Percentiles rank a stretch among this genome's conserved stretches.
phyloP scores from a whole-genome alignment of 1,284 basidiomycete species.

The Pseudozyma sp. region DNA sequence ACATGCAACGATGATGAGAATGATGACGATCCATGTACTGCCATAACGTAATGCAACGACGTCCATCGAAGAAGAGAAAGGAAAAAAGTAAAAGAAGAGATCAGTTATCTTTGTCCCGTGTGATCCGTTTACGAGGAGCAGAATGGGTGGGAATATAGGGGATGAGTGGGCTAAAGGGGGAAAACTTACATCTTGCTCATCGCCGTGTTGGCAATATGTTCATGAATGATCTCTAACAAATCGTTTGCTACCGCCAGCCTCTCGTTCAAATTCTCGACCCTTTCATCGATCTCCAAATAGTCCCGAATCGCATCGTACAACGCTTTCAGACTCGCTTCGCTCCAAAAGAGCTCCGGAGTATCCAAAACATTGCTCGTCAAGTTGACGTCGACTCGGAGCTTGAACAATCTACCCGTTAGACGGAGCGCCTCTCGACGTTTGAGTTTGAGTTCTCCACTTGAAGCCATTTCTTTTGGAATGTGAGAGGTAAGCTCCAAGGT shows the following conservation, averaged over 20 bases:
- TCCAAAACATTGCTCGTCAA: conserved; percentile 91
- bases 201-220: conserved; percentile 88
- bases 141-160: not conserved
- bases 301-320: conserved; percentile 93
- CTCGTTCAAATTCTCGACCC: conserved; percentile 90
- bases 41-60: too few species aligned
- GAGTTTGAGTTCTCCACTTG: conserved; percentile 81
- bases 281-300: conserved; percentile 89
- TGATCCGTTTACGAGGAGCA: not conserved
- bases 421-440: conserved; percentile 85
- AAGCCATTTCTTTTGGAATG: conserved; percentile 86
- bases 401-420: conserved; percentile 88
- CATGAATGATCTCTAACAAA: conserved; percentile 80
- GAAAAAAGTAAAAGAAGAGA: not conserved
- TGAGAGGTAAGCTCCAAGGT: conserved; percentile 83
- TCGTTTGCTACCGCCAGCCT: conserved; percentile 85
- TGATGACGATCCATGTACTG: conserved; percentile 90
- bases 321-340: conserved; percentile 86
- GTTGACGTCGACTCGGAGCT: conserved; percentile 88
- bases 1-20: conserved; percentile 88
- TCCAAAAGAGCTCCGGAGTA: conserved; percentile 95
- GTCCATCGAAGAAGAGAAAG: not conserved
- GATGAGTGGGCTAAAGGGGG: not conserved
- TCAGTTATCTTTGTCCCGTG: too few species aligned
- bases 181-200: conserved; percentile 73